Evolutionary conservation across 2,329 filamentous ascomycete species (phyloP).

Genomic region (Fragosphaeria purpurea): DNA sequence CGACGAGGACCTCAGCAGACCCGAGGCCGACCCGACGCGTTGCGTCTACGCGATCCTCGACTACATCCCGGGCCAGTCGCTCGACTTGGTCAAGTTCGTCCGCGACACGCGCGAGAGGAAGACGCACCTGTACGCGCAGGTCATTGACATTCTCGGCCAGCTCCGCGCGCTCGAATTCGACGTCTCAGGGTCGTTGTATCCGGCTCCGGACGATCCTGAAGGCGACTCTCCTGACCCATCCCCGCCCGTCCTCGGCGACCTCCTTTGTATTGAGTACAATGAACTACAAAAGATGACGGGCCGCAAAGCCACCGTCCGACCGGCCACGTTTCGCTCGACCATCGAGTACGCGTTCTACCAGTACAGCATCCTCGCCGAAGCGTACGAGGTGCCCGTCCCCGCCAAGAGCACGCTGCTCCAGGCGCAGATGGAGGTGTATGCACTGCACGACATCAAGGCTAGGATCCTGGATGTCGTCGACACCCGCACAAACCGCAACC

Average conservation of each 20-base stretch:
- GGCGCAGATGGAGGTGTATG: constrained; percentile 7
- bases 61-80: constrained; percentile 13
- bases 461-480: constrained; percentile 11
- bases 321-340: constrained; percentile 3
- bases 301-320: not conserved
- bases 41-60: constrained; percentile 15
- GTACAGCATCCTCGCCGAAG: not conserved
- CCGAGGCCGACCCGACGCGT: not conserved
- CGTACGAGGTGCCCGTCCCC: no score
- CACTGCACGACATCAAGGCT: constrained; percentile 9
- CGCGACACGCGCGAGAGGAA: constrained; percentile 3
- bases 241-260: constrained; percentile 11
- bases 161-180: constrained; percentile 17
- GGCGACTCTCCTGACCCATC: no score
- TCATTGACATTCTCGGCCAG: constrained; percentile 17
- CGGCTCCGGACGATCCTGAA: constrained; percentile 6
- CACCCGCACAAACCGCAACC: constrained; percentile 5
- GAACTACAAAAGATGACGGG: not conserved
- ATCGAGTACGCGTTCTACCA: constrained; percentile 7
- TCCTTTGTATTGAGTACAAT: constrained; percentile 4
- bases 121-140: constrained; percentile 12
- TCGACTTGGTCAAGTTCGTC: constrained; percentile 11
- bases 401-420: not conserved
- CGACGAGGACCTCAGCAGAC: not conserved
- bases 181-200: constrained; percentile 17